Evolutionary conservation across 192 early-diverging fungal species (phyloP).

Genomic region (Gryganskiella cystojenkinii): DNA sequence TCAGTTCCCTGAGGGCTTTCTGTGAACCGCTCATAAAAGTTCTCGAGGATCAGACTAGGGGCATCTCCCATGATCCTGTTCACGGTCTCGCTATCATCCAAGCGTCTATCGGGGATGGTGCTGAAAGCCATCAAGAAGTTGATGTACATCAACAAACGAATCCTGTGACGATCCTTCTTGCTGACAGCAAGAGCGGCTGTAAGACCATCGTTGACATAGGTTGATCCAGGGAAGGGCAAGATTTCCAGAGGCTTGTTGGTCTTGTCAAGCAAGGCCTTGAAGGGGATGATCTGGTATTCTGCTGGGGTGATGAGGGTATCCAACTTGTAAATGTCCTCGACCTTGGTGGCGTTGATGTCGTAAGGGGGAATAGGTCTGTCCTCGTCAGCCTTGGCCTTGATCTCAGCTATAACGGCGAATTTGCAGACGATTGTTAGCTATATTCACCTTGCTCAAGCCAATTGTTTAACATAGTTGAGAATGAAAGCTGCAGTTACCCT

Average conservation of each 20-base stretch:
- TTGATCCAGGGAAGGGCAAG: slow-evolving; percentile 57
- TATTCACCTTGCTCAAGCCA: too few species aligned
- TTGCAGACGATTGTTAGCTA: too few species aligned
- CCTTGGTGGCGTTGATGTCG: slow-evolving; percentile 71
- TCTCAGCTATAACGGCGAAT: slow-evolving; percentile 25
- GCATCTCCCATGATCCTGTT: slow-evolving; percentile 60
- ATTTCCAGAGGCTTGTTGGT: slow-evolving; percentile 36
- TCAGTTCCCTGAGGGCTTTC: slow-evolving; percentile 56
- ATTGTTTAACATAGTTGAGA: too few species aligned
- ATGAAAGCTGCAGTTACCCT: slow-evolving; percentile 24
- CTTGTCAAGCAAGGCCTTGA: slow-evolving; percentile 63
- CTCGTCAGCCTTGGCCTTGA: slow-evolving; percentile 63
- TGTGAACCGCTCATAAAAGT: slow-evolving; percentile 73
- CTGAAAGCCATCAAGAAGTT: slow-evolving; percentile 81
- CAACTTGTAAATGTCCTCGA: slow-evolving; percentile 84
- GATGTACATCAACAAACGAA: slow-evolving; percentile 79
- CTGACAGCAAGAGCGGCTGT: slow-evolving; percentile 47
- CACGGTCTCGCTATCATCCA: slow-evolving; percentile 60
- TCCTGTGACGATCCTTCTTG: slow-evolving; percentile 62
- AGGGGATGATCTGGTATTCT: slow-evolving; percentile 72
- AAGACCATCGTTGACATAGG: slow-evolving; percentile 57
- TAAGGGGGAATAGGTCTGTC: slow-evolving; percentile 82
- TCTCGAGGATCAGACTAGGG: slow-evolving; percentile 67
- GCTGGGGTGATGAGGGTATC: slow-evolving; percentile 74
- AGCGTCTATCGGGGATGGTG: slow-evolving; percentile 50